phyloP scores from a whole-genome alignment of 192 early-diverging fungal species.

The Borealophlyctis nickersoniae region DNA sequence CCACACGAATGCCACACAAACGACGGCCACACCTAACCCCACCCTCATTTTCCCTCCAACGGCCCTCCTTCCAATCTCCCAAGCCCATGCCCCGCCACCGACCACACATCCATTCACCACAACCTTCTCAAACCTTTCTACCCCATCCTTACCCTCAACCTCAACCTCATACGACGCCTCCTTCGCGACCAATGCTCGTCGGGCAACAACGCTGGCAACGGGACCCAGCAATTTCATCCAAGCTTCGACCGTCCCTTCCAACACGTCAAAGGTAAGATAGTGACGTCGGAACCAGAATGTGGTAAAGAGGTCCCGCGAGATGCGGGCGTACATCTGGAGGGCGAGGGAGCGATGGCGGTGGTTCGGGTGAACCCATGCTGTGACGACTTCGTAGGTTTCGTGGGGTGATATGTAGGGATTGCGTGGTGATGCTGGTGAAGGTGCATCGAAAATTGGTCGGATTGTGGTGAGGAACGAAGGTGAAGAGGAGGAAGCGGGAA shows the following conservation, averaged over 20 bases:
- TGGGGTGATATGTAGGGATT: not conserved
- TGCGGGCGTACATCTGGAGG: not conserved
- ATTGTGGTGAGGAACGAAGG: not conserved
- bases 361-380: not conserved
- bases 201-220: not conserved
- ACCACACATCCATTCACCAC: not conserved
- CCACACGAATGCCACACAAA: too few relatives aligned
- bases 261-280: not conserved
- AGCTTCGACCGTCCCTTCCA: not conserved
- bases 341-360: not conserved
- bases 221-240: not conserved
- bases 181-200: not conserved
- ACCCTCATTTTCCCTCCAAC: too few relatives aligned
- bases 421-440: too few relatives aligned
- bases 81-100: not conserved
- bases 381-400: not conserved
- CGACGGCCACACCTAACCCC: too few relatives aligned
- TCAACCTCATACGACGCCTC: not conserved
- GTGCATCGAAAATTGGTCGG: not conserved
- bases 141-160: not conserved
- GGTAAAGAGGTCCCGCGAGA: not conserved
- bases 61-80: not conserved
- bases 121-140: not conserved
- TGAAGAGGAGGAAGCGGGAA: too few relatives aligned
- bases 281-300: not conserved